Conservation (phyloP, 2,329 filamentous ascomycete genomes). For the Penicillium sp. region DNA sequence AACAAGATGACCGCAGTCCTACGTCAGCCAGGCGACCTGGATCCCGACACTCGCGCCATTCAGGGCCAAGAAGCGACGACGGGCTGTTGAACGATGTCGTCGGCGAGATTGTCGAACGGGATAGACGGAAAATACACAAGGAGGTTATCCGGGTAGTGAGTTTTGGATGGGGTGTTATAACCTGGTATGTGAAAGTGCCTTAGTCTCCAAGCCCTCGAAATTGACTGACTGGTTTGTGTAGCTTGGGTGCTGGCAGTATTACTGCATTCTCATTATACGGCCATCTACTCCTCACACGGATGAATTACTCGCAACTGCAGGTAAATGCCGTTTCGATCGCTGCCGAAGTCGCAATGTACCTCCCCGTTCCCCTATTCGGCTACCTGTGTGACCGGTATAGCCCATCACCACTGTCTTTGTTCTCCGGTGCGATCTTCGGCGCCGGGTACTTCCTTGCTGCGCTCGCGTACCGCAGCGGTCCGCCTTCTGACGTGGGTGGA, state of each 20-base stretch:
- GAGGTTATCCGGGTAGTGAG: conserved; percentile 56
- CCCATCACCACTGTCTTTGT: conserved; percentile 72
- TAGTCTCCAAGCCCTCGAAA: not conserved
- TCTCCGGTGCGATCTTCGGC: conserved; percentile 74
- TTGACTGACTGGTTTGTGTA: conserved; percentile 25
- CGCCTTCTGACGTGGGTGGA: conserved; percentile 53
- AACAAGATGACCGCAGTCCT: conserved; percentile 27
- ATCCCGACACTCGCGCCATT: conserved; percentile 21
- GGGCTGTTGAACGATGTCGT: conserved; percentile 62
- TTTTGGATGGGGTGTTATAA: conserved; percentile 63
- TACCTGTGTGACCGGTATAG: conserved; percentile 89
- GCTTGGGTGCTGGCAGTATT: conserved; percentile 84
- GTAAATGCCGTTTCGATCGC: conserved; percentile 89
- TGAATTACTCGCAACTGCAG: conserved; percentile 87
- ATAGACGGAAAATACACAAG: conserved; percentile 56
- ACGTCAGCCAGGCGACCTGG: conserved; percentile 22
- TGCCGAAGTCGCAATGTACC: conserved; percentile 84
- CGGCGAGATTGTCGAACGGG: conserved; percentile 60
- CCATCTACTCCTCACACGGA: conserved; percentile 79
- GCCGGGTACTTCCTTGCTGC: conserved; percentile 82
- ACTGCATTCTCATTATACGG: conserved; percentile 94
- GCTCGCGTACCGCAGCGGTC: conserved; percentile 67
- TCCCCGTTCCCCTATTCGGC: conserved; percentile 86
- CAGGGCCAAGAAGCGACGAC: conserved; percentile 29
- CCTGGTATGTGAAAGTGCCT: conserved; percentile 47